phyloP scores from a whole-genome alignment of 805 yeast species.

The Komagataella populi region DNA sequence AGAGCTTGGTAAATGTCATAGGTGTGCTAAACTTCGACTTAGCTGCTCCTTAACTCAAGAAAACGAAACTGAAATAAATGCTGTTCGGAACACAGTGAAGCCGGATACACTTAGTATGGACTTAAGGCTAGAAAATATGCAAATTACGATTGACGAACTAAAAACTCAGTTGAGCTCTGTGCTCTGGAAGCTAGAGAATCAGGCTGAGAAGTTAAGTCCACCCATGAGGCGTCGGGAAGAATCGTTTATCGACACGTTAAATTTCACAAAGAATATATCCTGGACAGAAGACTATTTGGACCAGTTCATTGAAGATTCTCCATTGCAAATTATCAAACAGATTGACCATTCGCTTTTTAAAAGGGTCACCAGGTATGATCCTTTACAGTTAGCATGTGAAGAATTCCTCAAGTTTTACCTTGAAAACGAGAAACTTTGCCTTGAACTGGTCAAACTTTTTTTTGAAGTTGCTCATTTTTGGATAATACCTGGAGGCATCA shows the following conservation, averaged over 20 bases:
- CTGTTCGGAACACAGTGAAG: neutral
- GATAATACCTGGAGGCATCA: conserved; percentile 52
- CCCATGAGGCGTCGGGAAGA: neutral
- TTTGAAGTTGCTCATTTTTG: conserved; percentile 41
- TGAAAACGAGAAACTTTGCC: conserved; percentile 26
- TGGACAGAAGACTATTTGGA: conserved; percentile 3
- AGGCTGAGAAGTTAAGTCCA: neutral
- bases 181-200: neutral
- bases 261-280: conserved; percentile 1
- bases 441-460: conserved; percentile 31
- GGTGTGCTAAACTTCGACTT: conserved; percentile 33
- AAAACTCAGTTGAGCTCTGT: conserved; percentile 7
- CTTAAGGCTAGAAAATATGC: conserved; percentile 5
- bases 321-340: conserved; percentile 15
- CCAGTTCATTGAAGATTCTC: conserved; percentile 9
- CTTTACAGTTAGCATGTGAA: conserved; percentile 21
- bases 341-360: conserved; percentile 15
- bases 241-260: neutral
- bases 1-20: conserved; percentile 28
- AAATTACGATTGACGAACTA: conserved; percentile 7
- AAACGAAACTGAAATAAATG: neutral
- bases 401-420: conserved; percentile 33
- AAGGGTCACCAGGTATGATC: conserved; percentile 13
- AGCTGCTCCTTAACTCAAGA: conserved; percentile 29
- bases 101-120: neutral